Evolutionary conservation across 352 stramenopile genomes (phyloP).

Genomic region (Phytophthora sp.): DNA sequence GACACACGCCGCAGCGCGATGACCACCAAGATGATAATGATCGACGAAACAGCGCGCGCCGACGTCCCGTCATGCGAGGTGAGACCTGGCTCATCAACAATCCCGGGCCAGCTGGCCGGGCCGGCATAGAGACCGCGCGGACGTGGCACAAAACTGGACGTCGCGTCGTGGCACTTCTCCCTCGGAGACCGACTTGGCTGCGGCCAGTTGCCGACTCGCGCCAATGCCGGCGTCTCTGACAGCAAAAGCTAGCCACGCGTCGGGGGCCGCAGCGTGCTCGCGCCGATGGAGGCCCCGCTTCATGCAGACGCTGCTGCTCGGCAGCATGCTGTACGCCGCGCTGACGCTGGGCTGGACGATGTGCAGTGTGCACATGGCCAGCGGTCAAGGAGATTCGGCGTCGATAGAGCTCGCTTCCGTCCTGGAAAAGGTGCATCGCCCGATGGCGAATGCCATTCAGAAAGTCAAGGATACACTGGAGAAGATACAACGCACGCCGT

Average conservation of each 20-base stretch:
- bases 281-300: constrained; percentile 9
- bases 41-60: not conserved
- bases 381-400: constrained; percentile 5
- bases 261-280: not conserved
- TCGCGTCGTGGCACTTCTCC: constrained; percentile 1
- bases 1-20: no score
- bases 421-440: constrained; percentile 16
- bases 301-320: constrained; percentile 15
- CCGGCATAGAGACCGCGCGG: constrained; percentile 27
- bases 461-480: constrained; percentile 15
- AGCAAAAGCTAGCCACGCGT: constrained; percentile 1
- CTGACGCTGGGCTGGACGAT: constrained; percentile 16
- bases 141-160: no score
- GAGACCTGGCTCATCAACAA: no score
- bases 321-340: constrained; percentile 15
- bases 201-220: not conserved
- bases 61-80: constrained; percentile 5
- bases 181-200: not conserved
- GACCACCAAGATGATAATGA: constrained; percentile 17
- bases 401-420: constrained; percentile 1
- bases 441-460: constrained; percentile 14
- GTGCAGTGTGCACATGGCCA: constrained; percentile 14
- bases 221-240: constrained; percentile 1
- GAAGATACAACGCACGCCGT: constrained; percentile 19
- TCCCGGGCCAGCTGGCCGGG: constrained; percentile 3